Percentiles rank a stretch among this genome's conserved stretches.
These are phyloP conservation scores for Cronartium quercuum DNA, from an alignment of 1,284 basidiomycete genomes.

Conservation along the genomic window DNA sequence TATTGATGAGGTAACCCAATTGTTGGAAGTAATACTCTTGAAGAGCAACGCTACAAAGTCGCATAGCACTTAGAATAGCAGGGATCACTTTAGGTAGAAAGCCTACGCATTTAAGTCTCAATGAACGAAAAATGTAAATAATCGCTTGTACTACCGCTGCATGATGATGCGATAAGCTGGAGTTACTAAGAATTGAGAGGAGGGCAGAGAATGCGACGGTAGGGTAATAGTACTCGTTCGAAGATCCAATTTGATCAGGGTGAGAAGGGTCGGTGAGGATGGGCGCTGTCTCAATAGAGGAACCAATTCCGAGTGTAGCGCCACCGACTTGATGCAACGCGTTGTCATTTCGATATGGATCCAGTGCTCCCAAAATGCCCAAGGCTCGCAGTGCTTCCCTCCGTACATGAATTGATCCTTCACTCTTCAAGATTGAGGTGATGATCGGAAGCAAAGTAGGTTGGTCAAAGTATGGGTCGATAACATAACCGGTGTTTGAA, in stretches of 20 bases:
- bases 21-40: conserved; percentile 96
- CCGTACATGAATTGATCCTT: conserved; percentile 62
- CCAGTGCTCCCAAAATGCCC: conserved; percentile 93
- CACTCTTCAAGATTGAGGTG: conserved; percentile 78
- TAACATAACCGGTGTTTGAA: conserved; percentile 91
- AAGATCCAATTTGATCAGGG: conserved; percentile 54
- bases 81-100: conserved; percentile 96
- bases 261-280: conserved; percentile 57
- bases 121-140: conserved; percentile 99
- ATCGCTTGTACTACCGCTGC: conserved; percentile 89
- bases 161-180: conserved; percentile 75
- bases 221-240: conserved; percentile 89
- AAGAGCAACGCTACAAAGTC: conserved; percentile 66
- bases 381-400: conserved; percentile 87
- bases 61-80: conserved; percentile 84
- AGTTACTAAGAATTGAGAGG: conserved; percentile 80
- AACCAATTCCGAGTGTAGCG: conserved; percentile 19
- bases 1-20: conserved; percentile 87
- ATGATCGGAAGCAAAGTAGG: conserved; percentile 82
- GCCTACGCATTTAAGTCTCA: conserved; percentile 90
- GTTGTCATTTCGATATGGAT: conserved; percentile 84
- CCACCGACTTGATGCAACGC: conserved; percentile 51
- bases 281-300: conserved; percentile 42
- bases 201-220: conserved; percentile 89
- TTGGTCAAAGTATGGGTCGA: conserved; percentile 81